A percentile compares a stretch with the other conserved stretches of the same genome.
Evolutionary conservation across 306 rosid species (phyloP).

Genomic region (Malus orientalis): DNA sequence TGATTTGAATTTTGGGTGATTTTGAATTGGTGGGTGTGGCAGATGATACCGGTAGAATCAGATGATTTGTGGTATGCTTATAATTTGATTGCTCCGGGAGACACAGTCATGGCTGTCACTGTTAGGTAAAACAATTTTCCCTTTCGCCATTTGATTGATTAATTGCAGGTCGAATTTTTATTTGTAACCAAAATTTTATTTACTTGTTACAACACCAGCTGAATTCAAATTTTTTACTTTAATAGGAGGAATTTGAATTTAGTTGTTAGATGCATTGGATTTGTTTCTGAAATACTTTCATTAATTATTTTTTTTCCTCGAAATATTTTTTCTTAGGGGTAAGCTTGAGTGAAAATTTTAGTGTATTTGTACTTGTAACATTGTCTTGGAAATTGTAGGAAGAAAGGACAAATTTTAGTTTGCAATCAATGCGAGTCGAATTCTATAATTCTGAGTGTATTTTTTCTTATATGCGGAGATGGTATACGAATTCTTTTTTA

Average conservation of each 20-base stretch:
- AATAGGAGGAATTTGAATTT: not conserved
- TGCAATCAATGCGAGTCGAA: not conserved
- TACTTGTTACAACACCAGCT: not conserved
- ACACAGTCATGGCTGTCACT: conserved; percentile 73
- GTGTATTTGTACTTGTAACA: not conserved
- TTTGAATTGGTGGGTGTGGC: not conserved
- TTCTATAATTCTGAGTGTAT: not conserved
- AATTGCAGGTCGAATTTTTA: not conserved
- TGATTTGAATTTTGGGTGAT: conserved; percentile 8
- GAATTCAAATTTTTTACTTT: not conserved
- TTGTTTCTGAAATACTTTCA: not conserved
- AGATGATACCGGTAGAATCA: conserved; percentile 90
- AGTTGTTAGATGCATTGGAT: not conserved
- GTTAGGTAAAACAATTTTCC: conserved; percentile 45
- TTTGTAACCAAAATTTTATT: not conserved
- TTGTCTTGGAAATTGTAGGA: not conserved
- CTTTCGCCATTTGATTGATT: not conserved
- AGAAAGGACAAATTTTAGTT: not conserved
- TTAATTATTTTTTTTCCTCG: not conserved
- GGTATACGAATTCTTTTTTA: not conserved
- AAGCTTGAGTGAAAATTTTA: not conserved
- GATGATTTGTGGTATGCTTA: conserved; percentile 90
- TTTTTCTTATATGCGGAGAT: not conserved
- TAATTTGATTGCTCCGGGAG: conserved; percentile 86
- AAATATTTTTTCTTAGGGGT: not conserved